Evolutionary conservation across 1,284 basidiomycete genomes (phyloP).

Genomic region (Melampsora americana): DNA sequence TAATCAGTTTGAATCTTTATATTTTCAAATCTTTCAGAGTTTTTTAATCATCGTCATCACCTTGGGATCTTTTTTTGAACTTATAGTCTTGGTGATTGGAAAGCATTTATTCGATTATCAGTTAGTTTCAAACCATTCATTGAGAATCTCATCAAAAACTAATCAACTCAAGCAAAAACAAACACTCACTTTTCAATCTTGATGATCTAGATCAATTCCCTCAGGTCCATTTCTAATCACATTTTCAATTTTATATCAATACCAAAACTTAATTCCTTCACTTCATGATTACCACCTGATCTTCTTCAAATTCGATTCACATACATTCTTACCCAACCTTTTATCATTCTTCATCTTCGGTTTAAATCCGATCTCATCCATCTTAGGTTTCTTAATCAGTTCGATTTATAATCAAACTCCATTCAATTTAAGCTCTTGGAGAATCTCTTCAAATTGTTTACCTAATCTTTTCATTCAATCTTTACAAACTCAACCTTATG

Average conservation of each 20-base stretch:
- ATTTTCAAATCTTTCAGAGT: not conserved
- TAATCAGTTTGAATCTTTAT: not conserved
- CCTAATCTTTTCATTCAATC: too few species aligned
- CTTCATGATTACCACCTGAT: slow-evolving; percentile 22
- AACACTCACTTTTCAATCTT: too few species aligned
- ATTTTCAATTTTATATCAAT: slow-evolving; percentile 37
- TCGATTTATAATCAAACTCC: slow-evolving; percentile 5
- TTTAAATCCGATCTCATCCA: slow-evolving; percentile 23
- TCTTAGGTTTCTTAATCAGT: slow-evolving; percentile 8
- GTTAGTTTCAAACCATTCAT: not conserved
- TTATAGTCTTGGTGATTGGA: slow-evolving; percentile 20
- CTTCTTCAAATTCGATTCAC: slow-evolving; percentile 14
- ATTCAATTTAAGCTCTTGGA: slow-evolving; percentile 17
- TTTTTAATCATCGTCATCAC: slow-evolving; percentile 12
- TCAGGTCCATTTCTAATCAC: slow-evolving; percentile 40
- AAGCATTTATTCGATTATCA: slow-evolving; percentile 28
- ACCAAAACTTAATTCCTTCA: slow-evolving; percentile 17
- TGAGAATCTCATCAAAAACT: not conserved
- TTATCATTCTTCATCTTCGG: slow-evolving; percentile 9
- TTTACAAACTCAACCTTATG: too few species aligned
- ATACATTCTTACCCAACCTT: slow-evolving; percentile 15
- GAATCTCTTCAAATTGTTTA: not conserved
- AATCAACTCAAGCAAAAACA: too few species aligned
- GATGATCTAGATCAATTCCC: slow-evolving; percentile 19
- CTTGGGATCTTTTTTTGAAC: slow-evolving; percentile 27